Conservation (phyloP, 2,329 filamentous ascomycete species). For the Ophiostoma populinum region DNA sequence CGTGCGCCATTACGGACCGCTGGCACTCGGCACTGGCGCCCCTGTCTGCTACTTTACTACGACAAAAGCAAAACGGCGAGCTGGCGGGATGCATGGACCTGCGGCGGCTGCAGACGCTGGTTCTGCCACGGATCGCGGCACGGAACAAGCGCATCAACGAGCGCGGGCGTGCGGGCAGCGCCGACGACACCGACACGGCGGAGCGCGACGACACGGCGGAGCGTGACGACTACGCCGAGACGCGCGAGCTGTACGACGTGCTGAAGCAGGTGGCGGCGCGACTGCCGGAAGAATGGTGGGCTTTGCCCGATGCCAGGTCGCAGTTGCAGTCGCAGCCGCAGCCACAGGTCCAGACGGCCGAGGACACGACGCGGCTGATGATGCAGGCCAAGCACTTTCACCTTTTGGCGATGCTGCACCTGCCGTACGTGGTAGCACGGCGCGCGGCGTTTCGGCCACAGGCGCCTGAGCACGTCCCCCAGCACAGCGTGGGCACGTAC, state of each 20-base stretch:
- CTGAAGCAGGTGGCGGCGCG: constrained; percentile 16
- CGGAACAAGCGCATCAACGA: constrained; percentile 17
- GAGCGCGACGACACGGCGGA: not conserved
- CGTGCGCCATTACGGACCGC: constrained; percentile 14
- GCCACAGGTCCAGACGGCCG: constrained; percentile 7
- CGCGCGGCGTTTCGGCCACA: constrained; percentile 5
- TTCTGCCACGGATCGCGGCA: constrained; percentile 21
- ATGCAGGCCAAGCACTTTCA: constrained; percentile 25
- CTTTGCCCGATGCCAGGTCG: constrained; percentile 16
- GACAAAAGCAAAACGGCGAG: too few relatives aligned
- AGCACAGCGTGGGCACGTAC: too few relatives aligned
- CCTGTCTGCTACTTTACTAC: too few relatives aligned
- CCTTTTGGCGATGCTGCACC: constrained; percentile 30
- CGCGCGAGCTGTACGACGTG: constrained; percentile 18
- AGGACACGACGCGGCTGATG: constrained; percentile 14
- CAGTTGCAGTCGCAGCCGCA: not conserved
- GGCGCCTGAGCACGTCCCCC: too few relatives aligned
- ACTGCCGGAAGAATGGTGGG: constrained; percentile 22
- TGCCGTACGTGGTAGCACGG: constrained; percentile 31
- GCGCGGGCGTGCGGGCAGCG: not conserved
- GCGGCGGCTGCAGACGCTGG: constrained; percentile 17
- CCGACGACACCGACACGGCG: not conserved
- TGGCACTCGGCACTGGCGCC: too few relatives aligned
- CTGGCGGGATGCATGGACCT: constrained; percentile 13
- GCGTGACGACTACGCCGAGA: constrained; percentile 13